Percentiles rank a stretch among this genome's conserved stretches.
Conservation (phyloP, 2,329 filamentous ascomycete genomes). For the Talaromyces piceae region DNA sequence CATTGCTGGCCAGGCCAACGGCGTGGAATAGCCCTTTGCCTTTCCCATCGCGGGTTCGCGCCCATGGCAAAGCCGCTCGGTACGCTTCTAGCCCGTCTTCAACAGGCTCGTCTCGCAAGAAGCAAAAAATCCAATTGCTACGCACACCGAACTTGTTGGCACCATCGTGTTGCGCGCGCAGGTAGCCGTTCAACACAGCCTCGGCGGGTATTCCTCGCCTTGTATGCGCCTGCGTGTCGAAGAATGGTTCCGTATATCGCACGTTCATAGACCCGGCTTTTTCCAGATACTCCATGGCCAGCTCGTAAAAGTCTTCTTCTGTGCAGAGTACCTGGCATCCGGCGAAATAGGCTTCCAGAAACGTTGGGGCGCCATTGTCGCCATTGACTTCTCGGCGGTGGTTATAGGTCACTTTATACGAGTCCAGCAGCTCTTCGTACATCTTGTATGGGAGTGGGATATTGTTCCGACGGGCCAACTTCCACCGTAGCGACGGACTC, state of each 20-base stretch:
- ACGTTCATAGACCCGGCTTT: conserved; percentile 31
- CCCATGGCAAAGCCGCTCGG: conserved; percentile 31
- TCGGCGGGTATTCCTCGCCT: conserved; percentile 27
- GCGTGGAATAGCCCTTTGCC: conserved; percentile 38
- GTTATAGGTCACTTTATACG: conserved; percentile 30
- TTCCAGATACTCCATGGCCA: conserved; percentile 33
- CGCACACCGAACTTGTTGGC: conserved; percentile 20
- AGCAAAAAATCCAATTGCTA: conserved; percentile 37
- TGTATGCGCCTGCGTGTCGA: conserved; percentile 39
- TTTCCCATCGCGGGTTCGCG: conserved; percentile 3
- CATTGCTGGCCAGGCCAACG: conserved; percentile 43
- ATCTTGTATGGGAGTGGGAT: conserved; percentile 24
- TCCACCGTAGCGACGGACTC: conserved; percentile 36
- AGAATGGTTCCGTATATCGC: conserved; percentile 37
- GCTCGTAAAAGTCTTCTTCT: conserved; percentile 33
- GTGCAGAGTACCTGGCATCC: conserved; percentile 22
- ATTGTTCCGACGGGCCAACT: conserved; percentile 34
- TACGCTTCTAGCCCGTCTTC: conserved; percentile 36
- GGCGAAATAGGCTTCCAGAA: conserved; percentile 22
- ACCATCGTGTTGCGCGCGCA: conserved; percentile 26
- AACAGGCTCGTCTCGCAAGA: conserved; percentile 35
- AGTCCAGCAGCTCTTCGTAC: conserved; percentile 26
- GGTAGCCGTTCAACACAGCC: conserved; percentile 30
- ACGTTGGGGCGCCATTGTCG: conserved; percentile 21
- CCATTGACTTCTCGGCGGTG: conserved; percentile 33